phyloP scores from a whole-genome alignment of 257 asterid genomes.

The Solanum habrochaites region DNA sequence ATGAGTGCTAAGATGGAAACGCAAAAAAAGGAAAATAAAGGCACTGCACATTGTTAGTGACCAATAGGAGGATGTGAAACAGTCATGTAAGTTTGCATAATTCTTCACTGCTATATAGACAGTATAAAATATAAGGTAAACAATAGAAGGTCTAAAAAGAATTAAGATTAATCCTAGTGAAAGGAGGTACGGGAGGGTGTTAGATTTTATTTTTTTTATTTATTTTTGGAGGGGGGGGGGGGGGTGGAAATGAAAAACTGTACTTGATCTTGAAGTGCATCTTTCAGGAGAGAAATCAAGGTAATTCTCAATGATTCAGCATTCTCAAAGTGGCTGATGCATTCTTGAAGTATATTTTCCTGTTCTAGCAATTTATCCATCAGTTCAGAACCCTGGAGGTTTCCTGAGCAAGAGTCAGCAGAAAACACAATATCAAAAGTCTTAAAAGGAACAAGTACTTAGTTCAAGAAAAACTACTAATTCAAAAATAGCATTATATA shows the following conservation, averaged over 20 bases:
- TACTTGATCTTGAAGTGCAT: constrained; percentile 89
- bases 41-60: neutral
- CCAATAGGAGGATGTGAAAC: neutral
- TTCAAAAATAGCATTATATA: neutral
- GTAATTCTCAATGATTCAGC: constrained; percentile 54
- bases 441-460: neutral
- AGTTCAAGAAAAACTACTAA: neutral
- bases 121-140: neutral
- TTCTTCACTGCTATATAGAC: neutral
- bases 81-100: neutral
- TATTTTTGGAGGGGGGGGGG: neutral
- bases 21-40: neutral
- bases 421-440: constrained; percentile 1
- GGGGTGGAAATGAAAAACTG: neutral
- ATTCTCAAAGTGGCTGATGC: constrained; percentile 62
- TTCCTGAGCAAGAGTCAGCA: constrained; percentile 33
- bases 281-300: constrained; percentile 62
- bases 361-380: constrained; percentile 57
- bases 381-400: constrained; percentile 38
- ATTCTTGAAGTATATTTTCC: constrained; percentile 50
- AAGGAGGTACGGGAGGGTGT: neutral
- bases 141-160: neutral
- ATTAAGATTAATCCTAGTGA: neutral
- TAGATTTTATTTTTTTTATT: neutral
- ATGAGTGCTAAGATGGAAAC: constrained; percentile 1